phyloP scores from a whole-genome alignment of 164 flowering plant genomes.

The Tetracentron sinense region DNA sequence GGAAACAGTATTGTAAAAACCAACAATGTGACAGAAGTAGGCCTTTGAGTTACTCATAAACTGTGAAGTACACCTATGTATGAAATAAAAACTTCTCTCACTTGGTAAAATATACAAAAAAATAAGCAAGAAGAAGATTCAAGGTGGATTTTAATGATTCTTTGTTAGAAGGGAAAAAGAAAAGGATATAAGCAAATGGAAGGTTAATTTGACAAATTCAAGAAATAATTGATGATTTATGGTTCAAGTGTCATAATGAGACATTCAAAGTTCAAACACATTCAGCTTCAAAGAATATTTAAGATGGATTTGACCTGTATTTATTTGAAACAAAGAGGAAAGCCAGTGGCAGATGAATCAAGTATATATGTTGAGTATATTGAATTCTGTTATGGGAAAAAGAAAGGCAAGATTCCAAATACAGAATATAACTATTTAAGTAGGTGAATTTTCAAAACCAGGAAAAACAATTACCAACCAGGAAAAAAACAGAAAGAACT shows the following conservation, averaged over 20 bases:
- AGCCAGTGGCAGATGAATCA: neutral
- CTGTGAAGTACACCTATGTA: constrained; percentile 85
- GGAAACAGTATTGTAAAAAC: constrained; percentile 18
- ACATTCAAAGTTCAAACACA: too few species aligned
- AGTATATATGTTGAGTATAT: neutral
- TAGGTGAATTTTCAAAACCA: too few species aligned
- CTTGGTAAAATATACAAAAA: constrained; percentile 12
- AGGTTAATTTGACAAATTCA: too few species aligned
- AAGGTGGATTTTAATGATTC: neutral
- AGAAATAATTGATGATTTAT: neutral
- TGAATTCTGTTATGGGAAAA: neutral
- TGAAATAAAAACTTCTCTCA: constrained; percentile 27
- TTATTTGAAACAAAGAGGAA: neutral
- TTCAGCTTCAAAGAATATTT: neutral
- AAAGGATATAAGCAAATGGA: neutral
- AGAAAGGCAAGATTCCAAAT: neutral
- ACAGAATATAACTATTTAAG: too few species aligned
- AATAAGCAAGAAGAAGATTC: neutral
- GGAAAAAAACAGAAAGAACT: too few species aligned
- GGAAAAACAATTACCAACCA: too few species aligned
- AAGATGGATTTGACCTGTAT: neutral
- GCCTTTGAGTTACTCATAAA: constrained; percentile 66
- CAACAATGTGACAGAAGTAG: constrained; percentile 64
- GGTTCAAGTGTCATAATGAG: neutral
- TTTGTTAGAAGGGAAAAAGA: neutral